Conservation (phyloP, 805 yeast species). For the Metschnikowia kofuensis region DNA sequence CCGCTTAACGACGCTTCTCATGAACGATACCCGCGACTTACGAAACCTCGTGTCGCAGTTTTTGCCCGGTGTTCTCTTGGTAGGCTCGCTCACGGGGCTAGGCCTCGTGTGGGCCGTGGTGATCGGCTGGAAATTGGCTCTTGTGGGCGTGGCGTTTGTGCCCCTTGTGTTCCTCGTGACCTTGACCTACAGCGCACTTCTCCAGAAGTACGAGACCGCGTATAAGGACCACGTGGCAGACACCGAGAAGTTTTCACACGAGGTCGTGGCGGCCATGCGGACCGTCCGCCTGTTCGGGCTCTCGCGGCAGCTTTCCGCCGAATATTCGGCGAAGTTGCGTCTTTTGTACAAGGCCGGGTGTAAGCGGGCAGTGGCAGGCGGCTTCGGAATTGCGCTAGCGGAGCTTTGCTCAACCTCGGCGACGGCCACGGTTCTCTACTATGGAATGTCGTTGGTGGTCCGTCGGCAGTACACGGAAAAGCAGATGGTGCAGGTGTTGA, state of each 20-base stretch:
- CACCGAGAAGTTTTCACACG: conserved; percentile 51
- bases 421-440: conserved; percentile 72
- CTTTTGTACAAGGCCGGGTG: conserved; percentile 39
- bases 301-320: conserved; percentile 43
- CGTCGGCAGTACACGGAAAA: conserved; percentile 49
- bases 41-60: conserved; percentile 64
- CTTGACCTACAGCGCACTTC: conserved; percentile 46
- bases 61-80: conserved; percentile 50
- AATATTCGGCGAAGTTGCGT: conserved; percentile 30
- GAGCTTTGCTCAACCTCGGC: conserved; percentile 54
- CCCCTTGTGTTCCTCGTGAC: conserved; percentile 60
- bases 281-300: conserved; percentile 62
- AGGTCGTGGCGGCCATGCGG: conserved; percentile 55
- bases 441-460: conserved; percentile 73
- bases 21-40: conserved; percentile 82
- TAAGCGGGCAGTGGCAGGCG: conserved; percentile 57
- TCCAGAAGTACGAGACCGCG: conserved; percentile 53
- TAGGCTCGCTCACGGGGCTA: conserved; percentile 49
- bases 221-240: conserved; percentile 57
- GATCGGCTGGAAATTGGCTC: conserved; percentile 81
- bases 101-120: conserved; percentile 78
- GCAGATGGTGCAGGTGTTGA: conserved; percentile 66
- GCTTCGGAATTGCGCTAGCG: conserved; percentile 62
- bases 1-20: conserved; percentile 59
- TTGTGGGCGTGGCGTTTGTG: conserved; percentile 75